phyloP scores from a whole-genome alignment of 2,329 filamentous ascomycete species.

The Botrytis paeoniae region DNA sequence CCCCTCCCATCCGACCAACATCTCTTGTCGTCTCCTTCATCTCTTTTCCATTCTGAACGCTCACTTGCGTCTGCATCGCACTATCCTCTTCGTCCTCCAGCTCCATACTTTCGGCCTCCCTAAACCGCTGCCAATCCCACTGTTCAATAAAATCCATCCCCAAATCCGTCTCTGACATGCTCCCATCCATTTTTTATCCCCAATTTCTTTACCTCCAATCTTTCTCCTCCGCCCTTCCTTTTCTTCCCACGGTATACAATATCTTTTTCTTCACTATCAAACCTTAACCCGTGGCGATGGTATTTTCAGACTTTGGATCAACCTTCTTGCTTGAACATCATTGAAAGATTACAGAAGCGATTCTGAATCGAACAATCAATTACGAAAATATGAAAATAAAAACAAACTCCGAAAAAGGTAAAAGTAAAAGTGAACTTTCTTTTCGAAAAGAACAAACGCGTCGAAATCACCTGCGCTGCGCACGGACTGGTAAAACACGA shows the following conservation, averaged over 20 bases:
- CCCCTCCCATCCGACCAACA: too few species aligned
- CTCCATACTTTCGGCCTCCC: constrained; percentile 9
- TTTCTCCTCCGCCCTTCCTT: neutral
- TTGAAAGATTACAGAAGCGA: too few species aligned
- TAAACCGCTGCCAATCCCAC: constrained; percentile 11
- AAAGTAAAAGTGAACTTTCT: constrained; percentile 9
- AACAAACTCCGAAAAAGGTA: neutral
- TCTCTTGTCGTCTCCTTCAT: neutral
- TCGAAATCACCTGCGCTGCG: neutral
- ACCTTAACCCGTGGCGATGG: neutral
- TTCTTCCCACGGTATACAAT: neutral
- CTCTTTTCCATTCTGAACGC: too few species aligned
- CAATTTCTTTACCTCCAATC: too few species aligned
- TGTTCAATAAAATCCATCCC: constrained; percentile 9
- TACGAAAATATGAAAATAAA: neutral
- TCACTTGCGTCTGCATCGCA: neutral
- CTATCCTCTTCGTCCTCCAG: neutral
- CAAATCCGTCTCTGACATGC: neutral
- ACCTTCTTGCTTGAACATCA: neutral
- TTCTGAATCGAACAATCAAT: neutral
- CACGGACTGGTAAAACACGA: neutral
- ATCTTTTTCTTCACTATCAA: neutral
- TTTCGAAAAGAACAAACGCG: constrained; percentile 3
- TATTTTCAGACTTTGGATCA: neutral
- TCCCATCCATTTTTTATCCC: neutral